Evolutionary conservation across 768 basidiomycete species (phyloP), one percentile per base, ranked within the genome.

Genomic region (Phanerodontia chrysosporium): DNA sequence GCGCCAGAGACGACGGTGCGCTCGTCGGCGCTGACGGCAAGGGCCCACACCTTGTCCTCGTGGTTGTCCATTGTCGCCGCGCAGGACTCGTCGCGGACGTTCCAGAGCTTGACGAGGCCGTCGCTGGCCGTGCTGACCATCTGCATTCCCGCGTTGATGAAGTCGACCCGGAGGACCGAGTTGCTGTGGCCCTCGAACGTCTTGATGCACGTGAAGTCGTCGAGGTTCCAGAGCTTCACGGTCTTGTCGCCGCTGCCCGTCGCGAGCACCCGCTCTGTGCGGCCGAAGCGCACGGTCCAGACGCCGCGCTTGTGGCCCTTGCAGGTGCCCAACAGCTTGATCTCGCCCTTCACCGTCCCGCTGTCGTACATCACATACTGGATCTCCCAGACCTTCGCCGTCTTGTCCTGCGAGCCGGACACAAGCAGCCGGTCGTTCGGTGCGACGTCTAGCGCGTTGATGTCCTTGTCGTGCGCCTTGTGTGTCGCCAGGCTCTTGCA

Each of bases 151-250:
- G 76, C 69, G 65, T 89, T 90, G 45, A 98, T 68, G 71, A 97
- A 98, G 67, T 95, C 93, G 29, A 98, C 92, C 53, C 95, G 78
- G 55, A 99, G 74, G 30, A 99, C 94, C 13, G 97, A 97, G 72
- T 98, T 98, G 8, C 94, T 93, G 72, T 99, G 97, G 0, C 97
- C 97, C 74, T 99, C 97, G 66, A 98, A 95, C 22, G 97, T 98
- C 80, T 94, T 85, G 61, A 98, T 70, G 71, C 97, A 99, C 25
- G 91, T 84, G 73, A 88, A 97, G 69, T 98, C 93, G 62, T 95
- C 91, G 63, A 98, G 72, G 73, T 80, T 94, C 97, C 97, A 99
- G 30, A 99, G 74, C 71, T 89, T 92, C 64, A 98, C 83, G 0
- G 95, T 95, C 73, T 92, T 91, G 74, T 99, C 97, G 3, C 95